Evolutionary conservation across 208 protist species (phyloP).

Genomic region (Endotrypanum monterogeii): DNA sequence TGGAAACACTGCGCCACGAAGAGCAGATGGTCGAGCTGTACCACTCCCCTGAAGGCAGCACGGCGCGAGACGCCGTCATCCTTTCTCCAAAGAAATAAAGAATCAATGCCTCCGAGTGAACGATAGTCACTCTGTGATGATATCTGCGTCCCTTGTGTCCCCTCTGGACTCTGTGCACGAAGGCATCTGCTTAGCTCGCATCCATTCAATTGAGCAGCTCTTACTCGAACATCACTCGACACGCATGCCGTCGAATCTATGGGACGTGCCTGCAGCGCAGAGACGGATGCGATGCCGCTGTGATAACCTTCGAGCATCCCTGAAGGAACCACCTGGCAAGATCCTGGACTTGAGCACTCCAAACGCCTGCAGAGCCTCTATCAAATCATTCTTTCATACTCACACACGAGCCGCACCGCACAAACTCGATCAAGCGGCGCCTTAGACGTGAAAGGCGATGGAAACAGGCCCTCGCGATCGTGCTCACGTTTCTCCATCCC

Average conservation of each 20-base stretch:
- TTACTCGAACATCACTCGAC: slow-evolving; percentile 8
- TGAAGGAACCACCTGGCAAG: neutral
- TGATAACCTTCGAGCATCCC: neutral
- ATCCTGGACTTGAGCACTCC: slow-evolving; percentile 51
- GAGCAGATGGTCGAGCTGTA: slow-evolving; percentile 14
- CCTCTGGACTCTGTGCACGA: slow-evolving; percentile 6
- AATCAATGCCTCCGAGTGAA: neutral
- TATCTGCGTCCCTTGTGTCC: neutral
- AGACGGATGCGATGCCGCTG: neutral
- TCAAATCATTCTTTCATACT: slow-evolving; percentile 28
- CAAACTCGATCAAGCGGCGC: neutral
- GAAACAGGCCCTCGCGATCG: neutral
- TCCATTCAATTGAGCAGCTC: slow-evolving; percentile 16
- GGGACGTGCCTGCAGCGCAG: neutral
- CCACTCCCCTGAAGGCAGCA: slow-evolving; percentile 15
- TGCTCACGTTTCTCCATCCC: neutral
- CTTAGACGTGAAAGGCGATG: neutral
- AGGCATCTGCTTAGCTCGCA: slow-evolving; percentile 9
- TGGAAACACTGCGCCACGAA: neutral
- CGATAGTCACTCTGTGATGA: neutral
- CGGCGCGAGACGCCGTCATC: neutral
- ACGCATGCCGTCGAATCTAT: slow-evolving; percentile 8
- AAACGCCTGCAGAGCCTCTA: slow-evolving; percentile 25
- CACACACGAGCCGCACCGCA: neutral
- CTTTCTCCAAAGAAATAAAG: neutral